A percentile compares a stretch with the other conserved stretches of the same genome.
Evolutionary conservation across 164 flowering plant species (phyloP).

Genomic region (Dillenia turbinata): DNA sequence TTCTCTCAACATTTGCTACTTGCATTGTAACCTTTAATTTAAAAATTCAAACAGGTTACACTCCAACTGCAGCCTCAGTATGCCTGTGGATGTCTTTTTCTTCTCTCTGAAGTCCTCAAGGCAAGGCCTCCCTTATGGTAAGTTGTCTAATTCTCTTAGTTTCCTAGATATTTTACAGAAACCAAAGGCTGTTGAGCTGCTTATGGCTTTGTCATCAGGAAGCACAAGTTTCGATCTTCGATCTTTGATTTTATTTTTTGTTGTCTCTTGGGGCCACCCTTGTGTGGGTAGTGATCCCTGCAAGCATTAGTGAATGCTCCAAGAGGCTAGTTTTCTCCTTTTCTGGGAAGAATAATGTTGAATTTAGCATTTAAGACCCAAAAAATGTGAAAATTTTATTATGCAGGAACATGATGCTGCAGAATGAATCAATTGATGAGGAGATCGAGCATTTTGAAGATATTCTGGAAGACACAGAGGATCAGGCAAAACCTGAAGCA

Average conservation of each 20-base stretch:
- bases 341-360: no score
- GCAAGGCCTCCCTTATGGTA: slow-evolving; percentile 93
- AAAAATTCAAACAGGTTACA: slow-evolving; percentile 55
- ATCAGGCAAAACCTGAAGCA: slow-evolving; percentile 9
- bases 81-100: slow-evolving; percentile 90
- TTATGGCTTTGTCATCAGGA: no score
- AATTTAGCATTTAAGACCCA: no score
- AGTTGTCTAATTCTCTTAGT: not conserved
- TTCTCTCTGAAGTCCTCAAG: slow-evolving; percentile 93
- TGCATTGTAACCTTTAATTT: not conserved
- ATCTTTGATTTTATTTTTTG: not conserved
- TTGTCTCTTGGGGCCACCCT: no score
- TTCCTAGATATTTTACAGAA: no score
- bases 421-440: slow-evolving; percentile 86
- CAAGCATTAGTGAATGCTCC: no score
- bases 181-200: no score
- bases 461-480: slow-evolving; percentile 51
- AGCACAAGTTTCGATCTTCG: no score
- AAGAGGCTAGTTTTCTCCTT: no score
- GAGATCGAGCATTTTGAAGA: slow-evolving; percentile 94
- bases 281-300: no score
- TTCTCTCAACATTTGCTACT: no score
- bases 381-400: slow-evolving; percentile 2
- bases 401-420: slow-evolving; percentile 76
- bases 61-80: slow-evolving; percentile 96